phyloP scores from a whole-genome alignment of 257 asterid genomes.

The Cordia subcordata region DNA sequence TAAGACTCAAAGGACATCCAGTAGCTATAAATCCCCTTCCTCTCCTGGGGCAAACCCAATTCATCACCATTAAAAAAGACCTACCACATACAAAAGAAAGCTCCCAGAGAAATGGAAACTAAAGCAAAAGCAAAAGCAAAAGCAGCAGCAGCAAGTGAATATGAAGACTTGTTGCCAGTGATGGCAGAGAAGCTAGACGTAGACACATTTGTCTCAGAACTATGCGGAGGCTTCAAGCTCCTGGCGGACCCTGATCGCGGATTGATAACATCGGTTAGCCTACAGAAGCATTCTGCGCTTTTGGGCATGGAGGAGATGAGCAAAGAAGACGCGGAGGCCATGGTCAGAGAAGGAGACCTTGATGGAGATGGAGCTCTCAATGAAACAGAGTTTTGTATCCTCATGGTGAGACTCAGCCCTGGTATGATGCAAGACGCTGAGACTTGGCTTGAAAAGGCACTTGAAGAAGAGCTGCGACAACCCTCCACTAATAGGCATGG shows the following conservation, averaged over 20 bases:
- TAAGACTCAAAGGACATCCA: background rate
- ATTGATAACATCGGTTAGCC: constrained; percentile 49
- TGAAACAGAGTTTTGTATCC: constrained; percentile 63
- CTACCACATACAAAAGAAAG: background rate
- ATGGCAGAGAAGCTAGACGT: constrained; percentile 76
- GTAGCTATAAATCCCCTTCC: background rate
- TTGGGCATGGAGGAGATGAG: constrained; percentile 65
- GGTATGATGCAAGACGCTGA: constrained; percentile 86
- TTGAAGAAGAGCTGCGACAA: constrained; percentile 25
- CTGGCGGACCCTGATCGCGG: constrained; percentile 48
- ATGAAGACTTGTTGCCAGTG: constrained; percentile 58
- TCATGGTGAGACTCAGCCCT: constrained; percentile 87
- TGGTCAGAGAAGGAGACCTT: constrained; percentile 72
- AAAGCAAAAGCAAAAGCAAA: constrained; percentile 24
- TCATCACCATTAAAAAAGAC: background rate
- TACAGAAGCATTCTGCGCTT: constrained; percentile 41
- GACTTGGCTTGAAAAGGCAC: constrained; percentile 73
- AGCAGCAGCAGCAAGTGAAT: constrained; percentile 17
- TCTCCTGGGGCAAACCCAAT: background rate
- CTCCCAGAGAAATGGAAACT: background rate
- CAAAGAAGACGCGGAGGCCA: constrained; percentile 50
- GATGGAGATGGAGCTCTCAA: constrained; percentile 67
- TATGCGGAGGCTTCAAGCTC: constrained; percentile 38
- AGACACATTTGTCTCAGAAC: constrained; percentile 37
- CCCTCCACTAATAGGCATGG: background rate